Evolutionary conservation across 2,329 filamentous ascomycete species (phyloP).

Genomic region (Helotiales sp.): DNA sequence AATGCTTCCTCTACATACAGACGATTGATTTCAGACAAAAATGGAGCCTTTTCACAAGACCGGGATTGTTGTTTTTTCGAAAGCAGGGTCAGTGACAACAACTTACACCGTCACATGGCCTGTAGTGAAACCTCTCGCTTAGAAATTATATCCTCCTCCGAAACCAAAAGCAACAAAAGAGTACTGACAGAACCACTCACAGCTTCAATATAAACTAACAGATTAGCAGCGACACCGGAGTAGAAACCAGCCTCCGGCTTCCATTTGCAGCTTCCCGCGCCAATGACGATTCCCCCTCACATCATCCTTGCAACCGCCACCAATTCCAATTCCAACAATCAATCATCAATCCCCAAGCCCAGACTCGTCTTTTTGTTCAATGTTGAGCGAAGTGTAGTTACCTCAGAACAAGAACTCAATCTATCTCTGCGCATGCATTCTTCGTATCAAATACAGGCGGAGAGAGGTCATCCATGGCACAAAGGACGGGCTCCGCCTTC

Average conservation of each 20-base stretch:
- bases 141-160: background rate
- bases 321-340: background rate
- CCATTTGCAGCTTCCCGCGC: background rate
- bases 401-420: background rate
- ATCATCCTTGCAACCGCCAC: background rate
- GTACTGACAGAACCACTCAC: background rate
- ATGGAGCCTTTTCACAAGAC: background rate
- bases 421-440: background rate
- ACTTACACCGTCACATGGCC: background rate
- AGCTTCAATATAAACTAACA: background rate
- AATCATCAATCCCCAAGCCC: background rate
- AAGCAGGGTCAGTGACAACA: background rate
- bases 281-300: slow-evolving; percentile 6
- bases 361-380: background rate
- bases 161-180: background rate
- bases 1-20: slow-evolving; percentile 8
- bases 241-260: background rate
- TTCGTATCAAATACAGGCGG: background rate
- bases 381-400: background rate
- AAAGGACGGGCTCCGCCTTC: background rate
- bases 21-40: background rate
- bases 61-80: background rate
- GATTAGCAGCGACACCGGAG: background rate
- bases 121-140: background rate
- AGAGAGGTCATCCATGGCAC: background rate